Evolutionary conservation across 78 protist genomes (phyloP), one percentile per base, ranked within the genome.

Genomic region (Polysphondylium violaceum): DNA sequence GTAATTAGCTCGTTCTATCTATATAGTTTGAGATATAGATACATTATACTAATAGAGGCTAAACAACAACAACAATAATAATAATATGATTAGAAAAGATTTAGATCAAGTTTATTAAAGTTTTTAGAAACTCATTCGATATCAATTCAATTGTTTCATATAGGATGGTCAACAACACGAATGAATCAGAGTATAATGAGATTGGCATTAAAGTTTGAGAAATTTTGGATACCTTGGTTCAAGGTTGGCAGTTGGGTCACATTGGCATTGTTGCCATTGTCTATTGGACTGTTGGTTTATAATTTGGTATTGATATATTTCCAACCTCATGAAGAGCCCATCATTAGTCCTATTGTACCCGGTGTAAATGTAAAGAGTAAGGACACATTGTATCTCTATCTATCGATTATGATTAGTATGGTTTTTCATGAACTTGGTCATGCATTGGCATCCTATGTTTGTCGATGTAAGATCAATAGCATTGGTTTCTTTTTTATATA

Each of bases 381-480:
- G 44, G 60, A 69, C 29, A 29, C 55, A 19, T 40, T 29, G 55
- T 69, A 69, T 27, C 40, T 69, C 1, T 38, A 44, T 3, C 23
- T 69, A 23, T 40, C 76, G 5, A 35, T 69, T 43, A 1, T 69
- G 4, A 17, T 69, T 4, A 23, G 40, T 35, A 47, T 69, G 43
- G 21, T 67, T 29, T 27, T 68, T 29, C 89, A 81, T 68, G 89
- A 81, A 41, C 17, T 58, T 51, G 89, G 89, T 53, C 89, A 81
- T 81, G 89, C 89, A 56, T 31, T 81, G 31, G 64, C 68, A 29
- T 33, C 73, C 4, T 67, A 43, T 1, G 25, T 23, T 27, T 68
- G 41, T 25, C 51, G 55, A 36, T 25, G 64, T 68, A 72, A 65
- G 19, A 81, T 81, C 21, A 68, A 81, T 56, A 53, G 61, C n/a